Conservation (phyloP, 2,329 filamentous ascomycete genomes). For the Phaeosphaeria sp. region DNA sequence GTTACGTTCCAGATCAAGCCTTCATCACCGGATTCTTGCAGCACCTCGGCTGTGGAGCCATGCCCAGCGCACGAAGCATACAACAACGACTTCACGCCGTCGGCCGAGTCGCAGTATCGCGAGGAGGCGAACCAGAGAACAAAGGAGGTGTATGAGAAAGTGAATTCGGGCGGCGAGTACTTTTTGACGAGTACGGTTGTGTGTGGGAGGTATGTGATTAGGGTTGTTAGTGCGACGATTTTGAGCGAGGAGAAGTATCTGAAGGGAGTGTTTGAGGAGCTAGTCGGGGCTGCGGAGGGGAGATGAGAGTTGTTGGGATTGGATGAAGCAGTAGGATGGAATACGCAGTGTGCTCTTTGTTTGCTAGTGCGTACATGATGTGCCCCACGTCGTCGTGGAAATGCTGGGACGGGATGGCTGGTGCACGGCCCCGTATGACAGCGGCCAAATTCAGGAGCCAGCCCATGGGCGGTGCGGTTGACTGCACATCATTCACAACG, state of each 20-base stretch:
- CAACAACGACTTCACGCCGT: conserved; percentile 40
- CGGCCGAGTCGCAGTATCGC: conserved; percentile 49
- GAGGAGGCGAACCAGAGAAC: conserved; percentile 71
- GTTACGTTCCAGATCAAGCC: conserved; percentile 73
- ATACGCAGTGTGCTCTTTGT: too few species aligned
- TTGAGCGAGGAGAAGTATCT: conserved; percentile 76
- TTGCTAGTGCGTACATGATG: too few species aligned
- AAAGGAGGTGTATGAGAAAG: conserved; percentile 74
- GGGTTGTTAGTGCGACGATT: conserved; percentile 77
- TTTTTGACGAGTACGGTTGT: conserved; percentile 83
- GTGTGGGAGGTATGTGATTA: conserved; percentile 76
- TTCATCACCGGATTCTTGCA: conserved; percentile 12
- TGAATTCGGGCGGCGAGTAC: conserved; percentile 77
- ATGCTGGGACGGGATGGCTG: too few species aligned
- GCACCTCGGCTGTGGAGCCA: conserved; percentile 23
- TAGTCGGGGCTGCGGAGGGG: conserved; percentile 64
- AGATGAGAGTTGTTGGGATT: too few species aligned
- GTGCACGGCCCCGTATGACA: background rate
- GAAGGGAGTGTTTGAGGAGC: conserved; percentile 73
- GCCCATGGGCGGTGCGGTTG: background rate
- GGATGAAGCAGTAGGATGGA: too few species aligned
- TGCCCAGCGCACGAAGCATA: conserved; percentile 41
- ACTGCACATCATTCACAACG: background rate
- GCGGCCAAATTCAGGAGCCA: conserved; percentile 9
- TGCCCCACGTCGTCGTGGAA: too few species aligned